Conservation (phyloP, 2,329 filamentous ascomycete genomes). For the Cordyceps cateniannulata region DNA sequence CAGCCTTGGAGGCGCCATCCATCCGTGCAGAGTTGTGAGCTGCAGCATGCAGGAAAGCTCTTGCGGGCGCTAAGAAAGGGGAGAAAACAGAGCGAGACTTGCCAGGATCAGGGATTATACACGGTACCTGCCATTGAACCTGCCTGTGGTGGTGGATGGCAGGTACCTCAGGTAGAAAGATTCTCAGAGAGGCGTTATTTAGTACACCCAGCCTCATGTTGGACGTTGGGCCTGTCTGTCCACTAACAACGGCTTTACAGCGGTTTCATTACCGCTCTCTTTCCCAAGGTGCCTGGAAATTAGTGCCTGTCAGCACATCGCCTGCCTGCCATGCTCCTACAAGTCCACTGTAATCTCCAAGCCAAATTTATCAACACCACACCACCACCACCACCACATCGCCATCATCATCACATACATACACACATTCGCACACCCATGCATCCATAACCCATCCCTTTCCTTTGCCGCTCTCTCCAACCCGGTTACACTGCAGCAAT, state of each 20-base stretch:
- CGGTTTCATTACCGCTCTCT: not conserved
- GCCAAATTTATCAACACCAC: not conserved
- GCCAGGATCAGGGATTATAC: not conserved
- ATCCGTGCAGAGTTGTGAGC: not conserved
- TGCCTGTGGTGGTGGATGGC: too few relatives aligned
- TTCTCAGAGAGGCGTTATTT: too few relatives aligned
- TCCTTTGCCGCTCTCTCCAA: not conserved
- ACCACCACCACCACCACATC: not conserved
- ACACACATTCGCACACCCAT: not conserved
- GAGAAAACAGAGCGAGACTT: not conserved
- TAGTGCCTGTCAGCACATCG: too few relatives aligned
- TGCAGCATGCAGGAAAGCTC: not conserved
- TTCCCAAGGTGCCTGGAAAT: too few relatives aligned
- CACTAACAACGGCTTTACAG: not conserved
- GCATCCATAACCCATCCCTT: not conserved
- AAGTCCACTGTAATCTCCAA: not conserved
- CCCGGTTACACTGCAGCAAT: not conserved
- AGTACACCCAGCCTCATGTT: too few relatives aligned
- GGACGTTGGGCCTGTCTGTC: too few relatives aligned
- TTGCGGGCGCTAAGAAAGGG: not conserved
- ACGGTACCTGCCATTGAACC: too few relatives aligned
- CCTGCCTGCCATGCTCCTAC: too few relatives aligned
- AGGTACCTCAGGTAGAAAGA: too few relatives aligned
- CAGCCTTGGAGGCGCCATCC: too few relatives aligned
- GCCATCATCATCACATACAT: not conserved